Base-by-base conservation (phyloP, 2,329 filamentous ascomycete species). In the Dactylellina parvicollis region DNA sequence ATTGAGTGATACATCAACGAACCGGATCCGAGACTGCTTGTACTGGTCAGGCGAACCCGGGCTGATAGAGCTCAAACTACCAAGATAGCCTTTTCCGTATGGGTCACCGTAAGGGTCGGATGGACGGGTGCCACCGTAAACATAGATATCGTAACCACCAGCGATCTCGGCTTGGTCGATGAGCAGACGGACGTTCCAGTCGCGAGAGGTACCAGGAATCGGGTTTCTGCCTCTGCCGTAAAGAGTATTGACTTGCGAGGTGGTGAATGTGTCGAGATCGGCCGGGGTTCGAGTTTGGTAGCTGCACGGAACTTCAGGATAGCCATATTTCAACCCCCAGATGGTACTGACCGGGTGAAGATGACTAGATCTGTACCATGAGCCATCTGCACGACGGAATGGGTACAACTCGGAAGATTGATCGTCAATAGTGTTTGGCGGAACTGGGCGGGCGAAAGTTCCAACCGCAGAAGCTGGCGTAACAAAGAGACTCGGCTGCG, bases 151-250 rank as follows among this genome's bases (percentile, higher is more conserved):
- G 42, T 67, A 70, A 42, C 55, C 56, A n/a, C 74, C 76, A 18
- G 49, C 9, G 32, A 77, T 64, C 38, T 77, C 76, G 16, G 71
- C 62, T 44, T 74, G 66, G 32, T 77, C 76, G 47, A 75, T 70
- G 44, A 75, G 67, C 12, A 77, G 16, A 54, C 74, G 69, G 56
- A 74, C 74, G 38, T 76, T 72, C 76, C 76, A 77, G 61, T 76
- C 76, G 47, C 60, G 69, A 28, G 38, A 52, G 3, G 52, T 47
- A 20, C 52, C 67, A 38, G 67, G 57, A 38, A 64, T 54, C n/a
- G 61, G 40, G 20, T 30, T 40, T 18, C 69, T 44, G 32, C 60
- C 54, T 36, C 57, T 49, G 28, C 66, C 70, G 22, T 77, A 77
- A 12, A 75, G 60, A 3, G 62, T 69, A 34, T 77, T 77, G n/a